Evolutionary conservation across 2,329 filamentous ascomycete species (phyloP), one percentile per base, ranked within the genome.

Genomic region (Elsinoe ampelina): DNA sequence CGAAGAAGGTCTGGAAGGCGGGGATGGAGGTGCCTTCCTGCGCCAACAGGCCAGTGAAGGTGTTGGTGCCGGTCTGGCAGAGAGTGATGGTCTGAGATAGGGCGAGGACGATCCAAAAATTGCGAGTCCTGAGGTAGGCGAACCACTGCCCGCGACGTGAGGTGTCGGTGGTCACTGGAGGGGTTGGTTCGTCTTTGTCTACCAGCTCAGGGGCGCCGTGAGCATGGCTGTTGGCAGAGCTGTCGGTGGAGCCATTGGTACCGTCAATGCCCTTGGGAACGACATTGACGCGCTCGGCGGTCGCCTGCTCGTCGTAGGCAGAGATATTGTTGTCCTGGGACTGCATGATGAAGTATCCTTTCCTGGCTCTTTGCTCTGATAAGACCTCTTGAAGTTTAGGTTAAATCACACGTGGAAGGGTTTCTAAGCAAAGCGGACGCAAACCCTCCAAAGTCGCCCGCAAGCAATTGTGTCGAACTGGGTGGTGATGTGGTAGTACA

Each of bases 1-100:
- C 95, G 80, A 96, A 95, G 66, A 97, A 81, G 30, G 88, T 89
- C 75, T 98, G 93, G 76, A 97, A 95, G 57, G 93, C 89, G 6
- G 93, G 93, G 63, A 97, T 95, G 60, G 82, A 89, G 62, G 86
- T 91, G 51, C 83, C 80, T 61, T 80, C 72, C 4, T 73, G 71
- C 58, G 78, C 78, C 30, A 98, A 82, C 57, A 96, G 81, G 22
- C 80, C 82, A 36, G 86, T 88, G 68, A 97, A 89, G 48, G 93
- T 97, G 77, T 95, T 95, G 52, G 91, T 96, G 30, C 82, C 84
- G 1, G 91, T 96, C 72, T 95, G 93, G 75, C 89, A 91, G 58
- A 98, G 82, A 3, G 91, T 84, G 43, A 95, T 83, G 54, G 90
- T 71, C 78, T 96, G 91, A 58, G 81, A 68, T 12, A 97, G 74